A percentile compares a stretch with the other conserved stretches of the same genome.
phyloP scores from a whole-genome alignment of 2,329 filamentous ascomycete species.

The Epichloe festucae region DNA sequence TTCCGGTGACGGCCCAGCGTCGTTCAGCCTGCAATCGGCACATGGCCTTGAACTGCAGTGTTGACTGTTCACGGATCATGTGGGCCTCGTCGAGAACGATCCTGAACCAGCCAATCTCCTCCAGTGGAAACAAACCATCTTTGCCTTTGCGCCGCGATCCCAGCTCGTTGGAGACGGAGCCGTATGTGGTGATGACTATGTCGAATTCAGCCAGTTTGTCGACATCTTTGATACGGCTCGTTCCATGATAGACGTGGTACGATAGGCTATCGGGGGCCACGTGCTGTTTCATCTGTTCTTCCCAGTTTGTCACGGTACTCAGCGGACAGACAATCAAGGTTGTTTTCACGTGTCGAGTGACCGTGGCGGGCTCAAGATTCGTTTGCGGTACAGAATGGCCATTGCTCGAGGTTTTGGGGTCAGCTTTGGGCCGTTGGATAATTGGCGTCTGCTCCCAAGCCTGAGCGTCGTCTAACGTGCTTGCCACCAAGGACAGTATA shows the following conservation, averaged over 20 bases:
- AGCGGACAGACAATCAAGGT: conserved; percentile 83
- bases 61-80: conserved; percentile 76
- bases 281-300: conserved; percentile 79
- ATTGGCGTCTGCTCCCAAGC: conserved; percentile 47
- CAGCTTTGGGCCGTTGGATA: conserved; percentile 30
- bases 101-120: conserved; percentile 79
- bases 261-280: conserved; percentile 50
- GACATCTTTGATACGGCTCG: conserved; percentile 56
- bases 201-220: conserved; percentile 61
- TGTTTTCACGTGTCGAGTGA: conserved; percentile 58
- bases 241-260: conserved; percentile 79
- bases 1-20: conserved; percentile 95
- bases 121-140: conserved; percentile 49
- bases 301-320: conserved; percentile 89
- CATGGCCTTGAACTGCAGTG: conserved; percentile 73
- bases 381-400: conserved; percentile 18
- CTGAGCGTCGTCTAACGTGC: conserved; percentile 48
- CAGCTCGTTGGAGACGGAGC: conserved; percentile 71
- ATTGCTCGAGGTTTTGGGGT: conserved; percentile 24
- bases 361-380: conserved; percentile 33
- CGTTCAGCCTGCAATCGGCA: conserved; percentile 67
- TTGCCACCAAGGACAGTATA: conserved; percentile 64
- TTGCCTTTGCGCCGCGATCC: conserved; percentile 49
- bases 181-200: conserved; percentile 85
- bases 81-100: conserved; percentile 93